Evolutionary conservation across 441 rosid species (phyloP).

Genomic region (Dalechampia spathulata): DNA sequence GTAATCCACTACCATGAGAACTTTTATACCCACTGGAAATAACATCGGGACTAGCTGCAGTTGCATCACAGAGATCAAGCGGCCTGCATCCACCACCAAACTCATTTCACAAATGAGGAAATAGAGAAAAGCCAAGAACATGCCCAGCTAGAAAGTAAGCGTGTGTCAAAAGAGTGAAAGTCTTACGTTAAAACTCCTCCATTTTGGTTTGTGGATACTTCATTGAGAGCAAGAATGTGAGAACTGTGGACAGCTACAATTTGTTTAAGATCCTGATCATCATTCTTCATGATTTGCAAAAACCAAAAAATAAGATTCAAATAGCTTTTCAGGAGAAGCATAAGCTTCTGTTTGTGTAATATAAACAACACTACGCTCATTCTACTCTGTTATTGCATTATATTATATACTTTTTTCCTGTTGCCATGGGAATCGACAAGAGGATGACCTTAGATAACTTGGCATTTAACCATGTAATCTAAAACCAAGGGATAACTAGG

Average conservation of each 20-base stretch:
- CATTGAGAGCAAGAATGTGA: constrained; percentile 78
- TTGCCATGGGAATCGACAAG: not conserved
- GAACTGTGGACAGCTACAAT: constrained; percentile 70
- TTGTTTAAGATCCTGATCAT: constrained; percentile 70
- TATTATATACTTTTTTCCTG: not conserved
- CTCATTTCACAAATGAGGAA: constrained; percentile 11
- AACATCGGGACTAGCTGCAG: constrained; percentile 61
- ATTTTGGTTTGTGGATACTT: constrained; percentile 77
- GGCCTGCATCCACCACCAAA: constrained; percentile 59
- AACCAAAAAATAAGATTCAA: constrained; percentile 27
- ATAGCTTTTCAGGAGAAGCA: constrained; percentile 2
- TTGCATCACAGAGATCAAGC: constrained; percentile 78
- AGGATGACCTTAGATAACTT: not conserved
- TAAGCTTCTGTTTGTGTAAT: not conserved
- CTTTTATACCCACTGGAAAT: constrained; percentile 58
- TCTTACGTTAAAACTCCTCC: constrained; percentile 79
- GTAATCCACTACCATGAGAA: constrained; percentile 48
- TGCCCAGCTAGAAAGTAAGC: not conserved
- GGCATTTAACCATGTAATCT: constrained; percentile 1
- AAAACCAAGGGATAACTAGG: not conserved
- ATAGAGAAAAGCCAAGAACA: not conserved
- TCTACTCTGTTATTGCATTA: not conserved
- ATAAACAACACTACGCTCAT: not conserved
- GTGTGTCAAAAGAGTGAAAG: constrained; percentile 10
- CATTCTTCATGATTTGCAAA: constrained; percentile 48